Base-by-base conservation (phyloP, 2,329 filamentous ascomycete species). In the Sclerotiophoma versabilis region DNA sequence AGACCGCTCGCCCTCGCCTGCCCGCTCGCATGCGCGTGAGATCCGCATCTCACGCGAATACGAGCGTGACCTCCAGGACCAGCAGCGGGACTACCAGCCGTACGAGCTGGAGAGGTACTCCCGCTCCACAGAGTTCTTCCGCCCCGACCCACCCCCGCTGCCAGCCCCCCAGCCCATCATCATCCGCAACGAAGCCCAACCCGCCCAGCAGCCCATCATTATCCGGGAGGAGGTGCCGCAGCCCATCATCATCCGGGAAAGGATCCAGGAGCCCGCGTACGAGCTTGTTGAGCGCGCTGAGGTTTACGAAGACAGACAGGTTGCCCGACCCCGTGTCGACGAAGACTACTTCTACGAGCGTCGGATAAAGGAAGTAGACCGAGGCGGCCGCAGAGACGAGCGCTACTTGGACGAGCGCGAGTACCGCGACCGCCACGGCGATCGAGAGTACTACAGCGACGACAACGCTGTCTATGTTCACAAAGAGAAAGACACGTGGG, bases 291-390 rank as follows among this genome's bases (percentile, higher is more conserved):
- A 85, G 62, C 83, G 83, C 30, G 77, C 83, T 20, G 83, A 87
- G 58, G 73, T 80, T 20, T 65, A 67, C 25, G 81, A 84, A 37
- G 79, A 83, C 51, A 75, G 77, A 32, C 75, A 75, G 54, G 61
- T 82, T 36, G 75, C 77, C 44, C 77, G 76, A 39, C 77, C 76
- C 14, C 76, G 73, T 50, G 65, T 81, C 51, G 83, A 86, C 30
- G 81, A 85, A 46, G 83, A 85, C 54, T 86, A 87, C 66, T 87
- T 85, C 65, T 86, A 86, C 66, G 82, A 86, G 62, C 81, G 83
- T 50, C 77, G 80, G 34, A 75, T 82, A 36, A 79, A 81, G 49
- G 82, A 86, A 65, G 77, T 83, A 33, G 82, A 84, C 53, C 77
- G 81, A 23, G 78, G 75, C 47, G 74, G 76, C 57, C 71, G 75